Base-by-base conservation (phyloP, 352 stramenopile species). In the Globisporangium heterothallicum region DNA sequence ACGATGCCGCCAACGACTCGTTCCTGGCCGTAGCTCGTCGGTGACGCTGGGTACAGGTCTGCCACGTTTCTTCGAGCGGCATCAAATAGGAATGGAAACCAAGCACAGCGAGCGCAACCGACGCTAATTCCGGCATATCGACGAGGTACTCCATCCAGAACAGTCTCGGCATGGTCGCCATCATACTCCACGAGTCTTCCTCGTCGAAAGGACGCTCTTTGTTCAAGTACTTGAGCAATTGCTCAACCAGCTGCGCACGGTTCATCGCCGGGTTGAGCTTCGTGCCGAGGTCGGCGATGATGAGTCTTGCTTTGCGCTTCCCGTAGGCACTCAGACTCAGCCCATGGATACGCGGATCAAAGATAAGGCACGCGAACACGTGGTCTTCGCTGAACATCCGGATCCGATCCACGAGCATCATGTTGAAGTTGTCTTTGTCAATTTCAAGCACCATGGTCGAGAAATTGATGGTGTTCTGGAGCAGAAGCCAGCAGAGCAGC, bases 111-210 rank as follows among this genome's bases (percentile, higher is more conserved):
- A 74, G 53, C n/a, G 68, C 68, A 4, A 78, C 53, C 8, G 58
- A 54, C 13, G 68, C 60, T 18, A 78, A 53, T 35, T 71, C 68
- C 0, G 54, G 59, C 14, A 56, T 55, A 42, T 78, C 68, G 4
- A 42, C 26, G 13, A 53, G 41, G 43, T 64, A 78, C 43, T 78
- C 68, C 10, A 74, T 53, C 68, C 68, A 78, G 36, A 78, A 78
- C 6, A 78, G 55, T n/a, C 68, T 43, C 6, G 68, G 68, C 25
- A 74, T 63, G 18, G 50, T 59, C 32, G 57, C 59, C 65, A 78
- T 72, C 56, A 69, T 70, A 18, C 53, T 29, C 68, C 65, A 78
- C 22, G 68, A 74, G 18, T 61, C 56, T 13, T 66, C 57, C 34
- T 78, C 68, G 38, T 78, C 63, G 36, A 78, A 78, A 14, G 68